Base-by-base conservation (phyloP, 768 basidiomycete species). In the Lactarius akahatsu region DNA sequence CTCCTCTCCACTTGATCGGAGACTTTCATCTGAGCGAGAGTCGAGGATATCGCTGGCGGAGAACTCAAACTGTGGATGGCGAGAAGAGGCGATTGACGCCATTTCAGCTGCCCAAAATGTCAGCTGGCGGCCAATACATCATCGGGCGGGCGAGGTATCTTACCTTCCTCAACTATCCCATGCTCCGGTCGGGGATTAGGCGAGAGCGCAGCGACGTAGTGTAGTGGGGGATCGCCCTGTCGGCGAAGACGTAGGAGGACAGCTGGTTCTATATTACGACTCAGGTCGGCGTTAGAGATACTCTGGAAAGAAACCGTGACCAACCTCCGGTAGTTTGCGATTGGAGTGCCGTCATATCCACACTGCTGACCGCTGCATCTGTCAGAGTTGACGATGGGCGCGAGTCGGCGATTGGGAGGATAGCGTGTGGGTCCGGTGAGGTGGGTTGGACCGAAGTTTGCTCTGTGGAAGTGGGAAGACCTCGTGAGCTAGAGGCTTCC, bases 241-340 rank as follows among this genome's bases (percentile, higher is more conserved):
- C 32, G 30, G 18, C 32, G 30, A 30, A 56, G 20, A 16, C 55
- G 28, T 6, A 56, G 30, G 55, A 56, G 55, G 55, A 56, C 18
- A 34, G 55, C 55, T 2, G 30, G 28, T 30, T 56, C 55, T 56
- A 52, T 32, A 34, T 9, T 10, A 32, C 18, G 20, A 9, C 32
- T 18, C 20, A 30, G 30, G 30, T 56, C 9, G 18, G 55, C 10
- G 18, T 20, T 56, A 18, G 20, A 20, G 55, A 34, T 20, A 10
- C 32, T 4, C 10, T 20, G 18, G 6, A 34, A 3, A 56, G 30
- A 32, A 15, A 56, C 32, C n/a, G n/a, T n/a, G n/a, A n/a, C n/a
- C 16, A 5, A 56, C 55, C 55, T 56, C 55, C 55, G 20, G 55
- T 56, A n/a, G 55, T 56, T 56, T 32, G 7, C 32, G 55, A 56